Evolutionary conservation across 148 eudicot genomes (phyloP).

Genomic region (Salicornia ramosissima): DNA sequence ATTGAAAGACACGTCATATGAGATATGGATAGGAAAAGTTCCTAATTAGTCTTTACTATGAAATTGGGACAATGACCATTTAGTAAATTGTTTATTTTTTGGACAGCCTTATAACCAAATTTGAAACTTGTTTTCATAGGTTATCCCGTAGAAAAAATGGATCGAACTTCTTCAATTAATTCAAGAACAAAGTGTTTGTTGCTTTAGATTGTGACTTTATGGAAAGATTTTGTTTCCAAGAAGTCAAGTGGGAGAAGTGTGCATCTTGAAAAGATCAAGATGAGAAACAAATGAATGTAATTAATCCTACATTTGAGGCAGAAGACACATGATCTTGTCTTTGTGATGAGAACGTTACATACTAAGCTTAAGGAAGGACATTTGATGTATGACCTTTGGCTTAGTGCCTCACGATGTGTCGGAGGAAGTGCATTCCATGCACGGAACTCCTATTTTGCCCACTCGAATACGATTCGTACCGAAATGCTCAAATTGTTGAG

Average conservation of each 20-base stretch:
- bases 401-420: neutral
- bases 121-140: neutral
- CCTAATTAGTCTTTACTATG: too few species aligned
- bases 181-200: neutral
- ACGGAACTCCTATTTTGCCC: neutral
- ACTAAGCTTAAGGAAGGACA: neutral
- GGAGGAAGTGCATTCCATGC: neutral
- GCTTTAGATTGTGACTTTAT: neutral
- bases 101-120: neutral
- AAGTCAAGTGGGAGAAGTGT: too few species aligned
- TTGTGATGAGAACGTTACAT: neutral
- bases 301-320: neutral
- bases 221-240: neutral
- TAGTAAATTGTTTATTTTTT: too few species aligned
- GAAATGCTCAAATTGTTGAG: neutral
- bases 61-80: too few species aligned
- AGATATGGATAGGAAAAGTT: neutral
- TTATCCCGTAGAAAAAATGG: too few species aligned
- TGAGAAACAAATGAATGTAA: neutral
- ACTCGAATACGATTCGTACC: neutral
- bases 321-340: neutral
- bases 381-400: neutral
- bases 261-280: neutral
- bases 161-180: neutral
- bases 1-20: neutral